Conservation (phyloP, 306 rosid genomes). For the Prunus persica region DNA sequence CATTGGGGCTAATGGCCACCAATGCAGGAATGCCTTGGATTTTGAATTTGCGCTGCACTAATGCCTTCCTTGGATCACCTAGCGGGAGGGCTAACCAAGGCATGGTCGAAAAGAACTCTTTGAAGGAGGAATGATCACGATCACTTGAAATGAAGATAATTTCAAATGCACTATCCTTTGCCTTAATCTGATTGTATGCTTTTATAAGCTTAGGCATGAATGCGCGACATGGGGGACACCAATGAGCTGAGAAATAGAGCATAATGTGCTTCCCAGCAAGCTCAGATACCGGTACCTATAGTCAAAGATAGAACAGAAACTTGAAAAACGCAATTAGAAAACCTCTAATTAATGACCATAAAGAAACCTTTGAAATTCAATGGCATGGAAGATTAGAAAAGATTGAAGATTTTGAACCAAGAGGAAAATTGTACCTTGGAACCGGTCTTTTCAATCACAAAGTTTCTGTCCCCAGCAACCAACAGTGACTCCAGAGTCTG, state of each 20-base stretch:
- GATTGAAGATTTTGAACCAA: not conserved
- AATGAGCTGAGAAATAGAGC: constrained; percentile 47
- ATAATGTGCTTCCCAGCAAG: constrained; percentile 41
- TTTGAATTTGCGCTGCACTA: constrained; percentile 31
- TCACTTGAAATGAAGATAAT: constrained; percentile 44
- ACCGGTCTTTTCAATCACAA: constrained; percentile 37
- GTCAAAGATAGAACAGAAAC: not conserved
- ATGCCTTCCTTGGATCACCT: constrained; percentile 36
- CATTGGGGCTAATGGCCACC: constrained; percentile 33
- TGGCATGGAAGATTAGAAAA: not conserved
- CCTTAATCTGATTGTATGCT: constrained; percentile 31
- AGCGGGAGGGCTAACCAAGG: constrained; percentile 56
- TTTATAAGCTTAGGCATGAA: constrained; percentile 42
- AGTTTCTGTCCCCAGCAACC: constrained; percentile 38
- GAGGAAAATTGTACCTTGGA: constrained; percentile 32
- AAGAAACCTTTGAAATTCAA: not conserved
- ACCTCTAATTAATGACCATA: not conserved
- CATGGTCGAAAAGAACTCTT: constrained; percentile 32
- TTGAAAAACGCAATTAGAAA: not conserved
- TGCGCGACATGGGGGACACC: constrained; percentile 47
- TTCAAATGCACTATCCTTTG: constrained; percentile 29
- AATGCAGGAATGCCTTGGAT: constrained; percentile 35
- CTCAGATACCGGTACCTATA: constrained; percentile 37
- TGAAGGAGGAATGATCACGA: constrained; percentile 30
- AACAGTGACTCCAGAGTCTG: constrained; percentile 47